Percentiles rank a stretch among this genome's conserved stretches.
Evolutionary conservation across 257 asterid genomes (phyloP).

Genomic region (Nicotiana benthamiana): DNA sequence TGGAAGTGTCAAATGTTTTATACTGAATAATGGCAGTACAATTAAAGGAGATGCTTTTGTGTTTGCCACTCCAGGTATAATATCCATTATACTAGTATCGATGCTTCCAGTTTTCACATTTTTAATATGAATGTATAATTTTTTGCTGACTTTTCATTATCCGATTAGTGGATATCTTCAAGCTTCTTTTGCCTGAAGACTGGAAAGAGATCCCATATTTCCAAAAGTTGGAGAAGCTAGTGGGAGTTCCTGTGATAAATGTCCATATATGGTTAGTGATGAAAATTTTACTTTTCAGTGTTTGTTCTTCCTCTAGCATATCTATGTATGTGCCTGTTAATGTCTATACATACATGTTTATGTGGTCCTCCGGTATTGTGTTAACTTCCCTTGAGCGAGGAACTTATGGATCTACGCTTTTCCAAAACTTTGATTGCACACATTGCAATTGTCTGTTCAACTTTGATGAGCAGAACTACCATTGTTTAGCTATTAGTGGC

Average conservation of each 20-base stretch:
- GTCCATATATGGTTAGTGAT: slow-evolving; percentile 78
- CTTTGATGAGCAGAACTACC: neutral
- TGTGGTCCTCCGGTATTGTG: neutral
- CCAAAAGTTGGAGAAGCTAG: slow-evolving; percentile 69
- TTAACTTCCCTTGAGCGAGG: neutral
- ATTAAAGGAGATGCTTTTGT: slow-evolving; percentile 81
- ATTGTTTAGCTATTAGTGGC: neutral
- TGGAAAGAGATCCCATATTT: slow-evolving; percentile 83
- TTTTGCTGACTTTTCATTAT: slow-evolving; percentile 8
- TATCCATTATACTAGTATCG: slow-evolving; percentile 3
- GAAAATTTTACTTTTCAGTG: neutral
- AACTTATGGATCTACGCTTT: neutral
- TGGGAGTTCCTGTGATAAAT: slow-evolving; percentile 95
- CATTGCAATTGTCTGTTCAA: neutral
- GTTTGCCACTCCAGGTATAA: slow-evolving; percentile 86
- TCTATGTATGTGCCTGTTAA: neutral
- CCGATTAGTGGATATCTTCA: slow-evolving; percentile 66
- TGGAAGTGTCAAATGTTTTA: slow-evolving; percentile 59
- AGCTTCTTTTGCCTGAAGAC: slow-evolving; percentile 83
- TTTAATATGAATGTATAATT: neutral
- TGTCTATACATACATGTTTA: neutral
- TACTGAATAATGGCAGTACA: slow-evolving; percentile 49
- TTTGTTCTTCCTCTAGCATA: neutral
- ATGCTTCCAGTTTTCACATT: neutral
- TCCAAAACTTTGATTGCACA: neutral